phyloP scores from a whole-genome alignment of 208 protist species.

The Leishmania tropica region DNA sequence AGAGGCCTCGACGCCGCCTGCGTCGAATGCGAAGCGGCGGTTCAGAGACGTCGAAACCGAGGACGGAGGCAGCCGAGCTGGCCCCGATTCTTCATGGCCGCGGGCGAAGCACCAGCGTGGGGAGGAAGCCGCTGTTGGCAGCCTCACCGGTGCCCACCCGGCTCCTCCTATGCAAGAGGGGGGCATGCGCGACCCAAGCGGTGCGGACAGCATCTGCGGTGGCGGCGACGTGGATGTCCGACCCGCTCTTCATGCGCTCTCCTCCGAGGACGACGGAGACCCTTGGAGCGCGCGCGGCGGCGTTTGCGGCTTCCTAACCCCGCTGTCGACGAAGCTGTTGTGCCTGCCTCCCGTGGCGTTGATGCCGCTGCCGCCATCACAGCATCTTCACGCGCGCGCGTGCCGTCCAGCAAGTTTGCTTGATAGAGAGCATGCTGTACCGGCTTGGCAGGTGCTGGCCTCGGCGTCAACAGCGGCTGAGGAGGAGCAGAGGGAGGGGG shows the following conservation, averaged over 20 bases:
- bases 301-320: slow-evolving; percentile 4
- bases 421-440: background rate
- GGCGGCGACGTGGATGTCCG: background rate
- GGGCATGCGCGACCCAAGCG: background rate
- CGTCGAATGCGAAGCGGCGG: background rate
- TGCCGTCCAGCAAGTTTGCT: slow-evolving; percentile 7
- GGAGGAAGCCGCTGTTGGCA: background rate
- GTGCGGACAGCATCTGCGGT: background rate
- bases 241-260: background rate
- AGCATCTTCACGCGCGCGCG: background rate
- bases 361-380: background rate
- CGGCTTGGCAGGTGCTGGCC: slow-evolving; percentile 5
- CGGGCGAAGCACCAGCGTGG: background rate
- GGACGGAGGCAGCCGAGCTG: background rate
- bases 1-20: background rate
- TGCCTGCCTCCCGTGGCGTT: background rate
- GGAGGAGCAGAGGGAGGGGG: background rate
- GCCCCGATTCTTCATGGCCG: background rate
- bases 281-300: background rate
- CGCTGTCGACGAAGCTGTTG: slow-evolving; percentile 1
- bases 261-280: background rate
- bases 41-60: background rate
- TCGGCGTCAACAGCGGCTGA: background rate
- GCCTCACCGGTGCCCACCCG: background rate
- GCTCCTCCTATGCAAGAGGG: background rate